Percentiles rank a stretch among this genome's conserved stretches.
These are phyloP conservation scores for Lenzites betulinus DNA, from an alignment of 768 basidiomycete species.

Conservation along the genomic window DNA sequence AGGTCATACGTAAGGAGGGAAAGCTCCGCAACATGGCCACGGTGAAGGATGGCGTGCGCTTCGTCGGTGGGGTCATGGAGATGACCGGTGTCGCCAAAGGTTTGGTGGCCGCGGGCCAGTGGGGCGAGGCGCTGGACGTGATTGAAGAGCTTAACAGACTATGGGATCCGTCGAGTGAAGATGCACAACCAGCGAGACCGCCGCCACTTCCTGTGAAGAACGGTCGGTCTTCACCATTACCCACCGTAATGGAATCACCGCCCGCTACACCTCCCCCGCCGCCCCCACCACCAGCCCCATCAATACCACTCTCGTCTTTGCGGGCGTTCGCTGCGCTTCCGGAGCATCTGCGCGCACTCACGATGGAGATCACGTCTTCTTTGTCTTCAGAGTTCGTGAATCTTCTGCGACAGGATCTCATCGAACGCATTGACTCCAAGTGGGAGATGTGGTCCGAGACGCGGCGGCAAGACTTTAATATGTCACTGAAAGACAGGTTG, in stretches of 20 bases:
- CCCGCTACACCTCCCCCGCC: constrained; percentile 15
- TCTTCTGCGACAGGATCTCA: constrained; percentile 66
- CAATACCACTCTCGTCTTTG: constrained; percentile 66
- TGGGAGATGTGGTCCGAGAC: constrained; percentile 15
- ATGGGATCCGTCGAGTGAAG: constrained; percentile 41
- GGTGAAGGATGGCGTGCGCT: constrained; percentile 62
- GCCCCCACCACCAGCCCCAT: constrained; percentile 25
- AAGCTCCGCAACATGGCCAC: constrained; percentile 60
- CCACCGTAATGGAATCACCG: constrained; percentile 31
- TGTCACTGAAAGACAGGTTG: constrained; percentile 61
- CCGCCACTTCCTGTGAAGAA: constrained; percentile 13
- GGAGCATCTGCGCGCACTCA: constrained; percentile 65
- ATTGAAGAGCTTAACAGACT: constrained; percentile 67
- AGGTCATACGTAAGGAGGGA: constrained; percentile 66
- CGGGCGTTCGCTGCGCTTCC: constrained; percentile 78
- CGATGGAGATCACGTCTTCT: constrained; percentile 73
- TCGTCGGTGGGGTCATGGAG: constrained; percentile 73
- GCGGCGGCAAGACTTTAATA: constrained; percentile 34
- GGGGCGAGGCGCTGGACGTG: constrained; percentile 80
- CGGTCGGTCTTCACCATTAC: constrained; percentile 21
- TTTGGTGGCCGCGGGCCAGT: constrained; percentile 84
- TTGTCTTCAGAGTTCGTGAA: constrained; percentile 78
- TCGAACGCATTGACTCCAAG: constrained; percentile 47
- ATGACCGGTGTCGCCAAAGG: constrained; percentile 70
- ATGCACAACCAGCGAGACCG: neutral